Conservation (phyloP, 371 early-diverging fungal species). For the Choanephora cucurbitarum region DNA sequence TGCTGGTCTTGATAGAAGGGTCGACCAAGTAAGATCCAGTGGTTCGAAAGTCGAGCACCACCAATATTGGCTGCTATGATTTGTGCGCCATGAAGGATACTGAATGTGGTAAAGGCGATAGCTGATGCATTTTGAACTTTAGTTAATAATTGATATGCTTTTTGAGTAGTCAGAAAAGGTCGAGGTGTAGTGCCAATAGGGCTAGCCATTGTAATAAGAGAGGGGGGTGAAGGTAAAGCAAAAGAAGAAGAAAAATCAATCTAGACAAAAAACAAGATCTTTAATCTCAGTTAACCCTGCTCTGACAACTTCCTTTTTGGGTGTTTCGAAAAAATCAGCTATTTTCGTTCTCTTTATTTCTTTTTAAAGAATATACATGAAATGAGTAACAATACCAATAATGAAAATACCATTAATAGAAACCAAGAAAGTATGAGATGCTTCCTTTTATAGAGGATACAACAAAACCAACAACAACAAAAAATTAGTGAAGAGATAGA, state of each 20-base stretch:
- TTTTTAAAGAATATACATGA: no score
- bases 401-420: no score
- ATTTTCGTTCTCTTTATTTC: no score
- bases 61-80: conserved; percentile 37
- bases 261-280: background rate
- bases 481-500: no score
- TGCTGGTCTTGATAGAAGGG: conserved; percentile 53
- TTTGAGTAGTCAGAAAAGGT: conserved; percentile 21
- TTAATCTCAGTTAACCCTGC: no score
- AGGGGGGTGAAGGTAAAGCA: background rate
- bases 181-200: conserved; percentile 9
- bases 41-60: conserved; percentile 35
- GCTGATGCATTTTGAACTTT: conserved; percentile 46
- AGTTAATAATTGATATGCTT: conserved; percentile 31
- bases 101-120: conserved; percentile 36
- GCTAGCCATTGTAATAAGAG: background rate
- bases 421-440: no score
- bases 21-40: conserved; percentile 38
- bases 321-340: no score
- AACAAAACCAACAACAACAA: no score
- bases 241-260: background rate
- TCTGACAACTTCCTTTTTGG: no score
- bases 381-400: no score
- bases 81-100: conserved; percentile 35
- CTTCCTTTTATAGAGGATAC: no score